Evolutionary conservation across 345 rosid species (phyloP), one percentile per base, ranked within the genome.

Genomic region (Odontarrhena argentea): DNA sequence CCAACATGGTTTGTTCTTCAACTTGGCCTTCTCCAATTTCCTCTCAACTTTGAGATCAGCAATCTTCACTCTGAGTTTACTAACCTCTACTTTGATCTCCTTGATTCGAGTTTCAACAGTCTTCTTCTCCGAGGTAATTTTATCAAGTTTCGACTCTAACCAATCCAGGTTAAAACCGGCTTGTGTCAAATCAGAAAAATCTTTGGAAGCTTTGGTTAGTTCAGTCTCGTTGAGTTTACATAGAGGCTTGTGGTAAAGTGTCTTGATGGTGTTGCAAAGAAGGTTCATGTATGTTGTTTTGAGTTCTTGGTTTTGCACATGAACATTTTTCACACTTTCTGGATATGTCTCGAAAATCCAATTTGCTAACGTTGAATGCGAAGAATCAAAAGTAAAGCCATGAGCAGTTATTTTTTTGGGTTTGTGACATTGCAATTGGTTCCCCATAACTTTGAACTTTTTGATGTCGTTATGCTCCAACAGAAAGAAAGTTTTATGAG

Each of bases 271-370:
- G 3, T 18, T 8, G 49, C 34, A 58, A 7, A 58, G 18, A 41
- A 30, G 51, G 10, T 60, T 58, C 63, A 44, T 60, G 10, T 60
- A 44, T 6, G 14, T 30, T 44, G 10, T 44, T 41, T 11, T 44
- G 26, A 60, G 52, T 25, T 14, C 7, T 30, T 60, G 28, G 41
- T 44, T 15, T 14, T 60, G 52, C 41, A 60, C 40, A 14, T 60
- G 3, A 1, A 44, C 41, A 60, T 44, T 5, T 3, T 2, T 14
- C 45, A 41, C 9, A 5, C 50, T 64, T 28, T 64, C 50, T 9
- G 50, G 69, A 11, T 64, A 14, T 14, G 59, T 40, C 59, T 64
- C 15, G 41, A 64, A 60, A 9, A 40, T 26, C 49, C 59, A 64
- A 41, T 51, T 51, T 40, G 59, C 60, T 64, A 64, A 64, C 28